These are phyloP conservation scores for Carex cristatella DNA, from an alignment of 176 grass and related monocot genomes.

Conservation along the genomic window DNA sequence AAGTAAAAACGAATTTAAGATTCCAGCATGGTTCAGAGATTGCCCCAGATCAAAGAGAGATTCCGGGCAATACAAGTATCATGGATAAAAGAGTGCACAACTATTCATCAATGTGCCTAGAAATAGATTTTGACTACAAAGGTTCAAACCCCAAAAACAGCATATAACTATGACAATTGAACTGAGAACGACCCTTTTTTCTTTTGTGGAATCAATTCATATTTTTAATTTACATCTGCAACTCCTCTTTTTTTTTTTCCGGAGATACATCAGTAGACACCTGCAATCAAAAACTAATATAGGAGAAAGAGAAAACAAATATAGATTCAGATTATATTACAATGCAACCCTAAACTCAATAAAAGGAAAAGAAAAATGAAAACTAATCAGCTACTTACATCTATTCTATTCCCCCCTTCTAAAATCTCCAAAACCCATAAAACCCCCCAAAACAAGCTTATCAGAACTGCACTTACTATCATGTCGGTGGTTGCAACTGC, in stretches of 20 bases:
- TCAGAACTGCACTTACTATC: slow-evolving; percentile 10
- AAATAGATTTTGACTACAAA: background rate
- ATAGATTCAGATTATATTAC: slow-evolving; percentile 38
- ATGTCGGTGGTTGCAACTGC: slow-evolving; percentile 76
- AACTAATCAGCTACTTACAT: slow-evolving; percentile 12
- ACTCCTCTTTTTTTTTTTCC: slow-evolving; percentile 30
- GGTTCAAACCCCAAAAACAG: slow-evolving; percentile 1
- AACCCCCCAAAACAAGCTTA: background rate
- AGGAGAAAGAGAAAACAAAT: slow-evolving; percentile 23
- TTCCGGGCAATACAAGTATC: background rate
- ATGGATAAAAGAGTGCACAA: background rate
- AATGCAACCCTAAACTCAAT: slow-evolving; percentile 42
- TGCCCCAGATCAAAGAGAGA: background rate
- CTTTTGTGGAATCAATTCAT: slow-evolving; percentile 33
- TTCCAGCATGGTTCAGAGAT: background rate
- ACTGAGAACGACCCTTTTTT: slow-evolving; percentile 32
- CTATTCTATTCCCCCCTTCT: slow-evolving; percentile 6
- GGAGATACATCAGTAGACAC: slow-evolving; percentile 61
- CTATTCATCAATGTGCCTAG: background rate
- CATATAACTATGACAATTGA: slow-evolving; percentile 10
- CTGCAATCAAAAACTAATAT: slow-evolving; percentile 22
- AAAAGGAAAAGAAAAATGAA: slow-evolving; percentile 38
- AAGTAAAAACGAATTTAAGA: too few relatives aligned
- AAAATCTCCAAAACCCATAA: slow-evolving; percentile 2
- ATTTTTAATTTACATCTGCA: slow-evolving; percentile 82